phyloP scores from a whole-genome alignment of 306 rosid species.

The Potentilla sterilis region DNA sequence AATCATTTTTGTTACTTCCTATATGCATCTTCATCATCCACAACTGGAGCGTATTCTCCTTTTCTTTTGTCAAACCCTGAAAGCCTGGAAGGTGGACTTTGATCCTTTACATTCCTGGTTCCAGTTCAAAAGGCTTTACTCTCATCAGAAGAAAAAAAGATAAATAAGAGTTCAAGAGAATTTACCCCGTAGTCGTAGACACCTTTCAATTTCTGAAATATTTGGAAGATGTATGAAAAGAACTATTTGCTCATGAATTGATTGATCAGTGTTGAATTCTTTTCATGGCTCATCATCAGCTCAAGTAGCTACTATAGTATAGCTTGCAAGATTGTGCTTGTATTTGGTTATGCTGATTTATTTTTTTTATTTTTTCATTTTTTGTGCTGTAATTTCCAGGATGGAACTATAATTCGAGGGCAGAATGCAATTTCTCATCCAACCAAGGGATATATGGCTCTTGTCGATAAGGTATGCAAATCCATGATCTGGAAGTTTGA shows the following conservation, averaged over 20 bases:
- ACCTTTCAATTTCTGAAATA: not conserved
- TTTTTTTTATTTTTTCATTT: too few relatives aligned
- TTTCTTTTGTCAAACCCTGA: not conserved
- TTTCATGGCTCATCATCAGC: not conserved
- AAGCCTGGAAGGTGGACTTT: not conserved
- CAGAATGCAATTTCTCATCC: conserved; percentile 98
- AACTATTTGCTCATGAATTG: not conserved
- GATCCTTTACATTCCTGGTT: not conserved
- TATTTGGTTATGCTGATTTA: too few relatives aligned
- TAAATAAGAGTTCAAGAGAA: not conserved
- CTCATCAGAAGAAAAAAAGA: not conserved
- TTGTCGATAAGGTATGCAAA: conserved; percentile 61
- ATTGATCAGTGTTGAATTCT: not conserved
- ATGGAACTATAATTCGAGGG: conserved; percentile 82
- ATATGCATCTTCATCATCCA: not conserved
- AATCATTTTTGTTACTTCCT: not conserved
- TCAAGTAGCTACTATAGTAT: not conserved
- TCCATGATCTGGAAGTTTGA: conserved; percentile 15
- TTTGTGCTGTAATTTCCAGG: conserved; percentile 38
- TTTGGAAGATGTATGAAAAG: not conserved
- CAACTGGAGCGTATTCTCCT: not conserved
- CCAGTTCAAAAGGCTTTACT: not conserved
- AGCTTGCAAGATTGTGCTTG: conserved; percentile 4
- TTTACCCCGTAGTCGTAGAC: not conserved
- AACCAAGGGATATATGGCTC: conserved; percentile 54